Evolutionary conservation across 1,139 yeast genomes (phyloP).

Genomic region (Ogataea hybrid): DNA sequence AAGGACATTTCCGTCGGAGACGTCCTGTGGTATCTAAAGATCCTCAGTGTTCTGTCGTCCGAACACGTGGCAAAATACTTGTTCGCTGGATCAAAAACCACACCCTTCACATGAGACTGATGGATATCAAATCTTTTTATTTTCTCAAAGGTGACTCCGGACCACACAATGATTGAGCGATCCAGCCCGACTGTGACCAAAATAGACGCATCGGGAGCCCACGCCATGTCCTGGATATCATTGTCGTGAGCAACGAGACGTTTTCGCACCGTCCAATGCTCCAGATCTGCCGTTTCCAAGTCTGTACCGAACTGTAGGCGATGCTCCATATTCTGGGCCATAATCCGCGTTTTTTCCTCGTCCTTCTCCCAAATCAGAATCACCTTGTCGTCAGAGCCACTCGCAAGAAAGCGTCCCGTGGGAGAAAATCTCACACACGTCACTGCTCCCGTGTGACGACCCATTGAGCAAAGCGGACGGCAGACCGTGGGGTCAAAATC

Average conservation of each 20-base stretch:
- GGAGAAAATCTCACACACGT: slow-evolving; percentile 92
- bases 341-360: slow-evolving; percentile 45
- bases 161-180: slow-evolving; percentile 90
- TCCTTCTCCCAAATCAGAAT: slow-evolving; percentile 92
- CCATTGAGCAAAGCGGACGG: slow-evolving; percentile 74
- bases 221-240: slow-evolving; percentile 94
- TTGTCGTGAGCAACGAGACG: slow-evolving; percentile 94
- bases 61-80: slow-evolving; percentile 96
- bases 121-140: slow-evolving; percentile 88
- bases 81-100: slow-evolving; percentile 96
- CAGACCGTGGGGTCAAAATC: slow-evolving; percentile 38
- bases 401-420: slow-evolving; percentile 83
- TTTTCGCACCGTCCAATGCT: slow-evolving; percentile 91
- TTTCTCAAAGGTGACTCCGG: slow-evolving; percentile 86
- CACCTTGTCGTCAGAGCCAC: slow-evolving; percentile 94
- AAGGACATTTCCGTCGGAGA: slow-evolving; percentile 74
- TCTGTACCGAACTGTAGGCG: slow-evolving; percentile 41
- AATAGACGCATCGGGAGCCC: slow-evolving; percentile 94
- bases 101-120: slow-evolving; percentile 94
- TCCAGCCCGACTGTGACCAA: slow-evolving; percentile 93
- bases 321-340: slow-evolving; percentile 35
- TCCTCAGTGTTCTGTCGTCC: slow-evolving; percentile 87
- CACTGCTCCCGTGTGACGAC: slow-evolving; percentile 85
- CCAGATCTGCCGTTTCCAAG: slow-evolving; percentile 51
- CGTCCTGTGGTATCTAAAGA: slow-evolving; percentile 77